Percentiles rank a stretch among this genome's conserved stretches.
Evolutionary conservation across 352 stramenopile species (phyloP).

Genomic region (Pythium brassicae): DNA sequence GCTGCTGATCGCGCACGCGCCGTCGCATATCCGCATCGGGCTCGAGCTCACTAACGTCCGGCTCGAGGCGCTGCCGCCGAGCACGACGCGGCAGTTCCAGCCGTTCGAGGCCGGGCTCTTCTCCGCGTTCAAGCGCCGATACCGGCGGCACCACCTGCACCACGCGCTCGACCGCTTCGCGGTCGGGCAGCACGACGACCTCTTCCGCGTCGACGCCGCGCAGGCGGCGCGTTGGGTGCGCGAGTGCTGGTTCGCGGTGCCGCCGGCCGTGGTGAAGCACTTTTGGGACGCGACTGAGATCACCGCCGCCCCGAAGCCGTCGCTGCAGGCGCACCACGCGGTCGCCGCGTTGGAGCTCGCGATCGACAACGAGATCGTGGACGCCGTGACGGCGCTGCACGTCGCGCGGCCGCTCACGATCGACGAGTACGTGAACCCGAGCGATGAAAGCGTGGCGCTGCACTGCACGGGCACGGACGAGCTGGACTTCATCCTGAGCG

Average conservation of each 20-base stretch:
- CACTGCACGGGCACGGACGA: conserved; percentile 43
- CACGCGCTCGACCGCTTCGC: conserved; percentile 51
- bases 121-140: conserved; percentile 44
- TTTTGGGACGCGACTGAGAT: conserved; percentile 35
- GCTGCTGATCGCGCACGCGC: conserved; percentile 33
- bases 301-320: conserved; percentile 15
- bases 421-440: conserved; percentile 43
- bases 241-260: conserved; percentile 36
- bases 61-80: conserved; percentile 44
- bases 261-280: conserved; percentile 29
- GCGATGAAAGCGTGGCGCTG: conserved; percentile 36
- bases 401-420: conserved; percentile 21
- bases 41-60: conserved; percentile 52
- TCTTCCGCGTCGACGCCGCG: conserved; percentile 41
- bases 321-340: conserved; percentile 4
- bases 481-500: conserved; percentile 33
- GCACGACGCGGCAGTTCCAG: conserved; percentile 31
- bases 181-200: conserved; percentile 29
- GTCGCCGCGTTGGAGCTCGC: not conserved
- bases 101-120: conserved; percentile 63
- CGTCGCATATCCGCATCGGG: conserved; percentile 42
- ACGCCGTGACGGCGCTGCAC: conserved; percentile 1
- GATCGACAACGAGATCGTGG: conserved; percentile 2
- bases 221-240: conserved; percentile 54
- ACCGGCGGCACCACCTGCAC: conserved; percentile 47